Percentiles rank a stretch among this genome's conserved stretches.
phyloP scores from a whole-genome alignment of 192 early-diverging fungal species.

The Gigaspora rosea region DNA sequence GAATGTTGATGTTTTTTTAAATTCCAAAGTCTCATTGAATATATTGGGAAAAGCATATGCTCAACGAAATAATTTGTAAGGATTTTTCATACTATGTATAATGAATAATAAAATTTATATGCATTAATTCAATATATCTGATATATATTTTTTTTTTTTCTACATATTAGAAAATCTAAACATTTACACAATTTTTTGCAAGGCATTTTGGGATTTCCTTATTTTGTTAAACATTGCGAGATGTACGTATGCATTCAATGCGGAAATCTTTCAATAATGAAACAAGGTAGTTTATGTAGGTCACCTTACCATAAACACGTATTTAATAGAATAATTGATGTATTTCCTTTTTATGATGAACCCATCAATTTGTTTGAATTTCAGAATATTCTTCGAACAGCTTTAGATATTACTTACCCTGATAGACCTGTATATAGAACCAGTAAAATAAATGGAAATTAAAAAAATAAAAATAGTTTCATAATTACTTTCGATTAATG shows the following conservation, averaged over 20 bases:
- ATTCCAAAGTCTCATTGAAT: conserved; percentile 9
- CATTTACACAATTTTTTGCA: conserved; percentile 1
- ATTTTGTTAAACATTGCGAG: conserved; percentile 12
- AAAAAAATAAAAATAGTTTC: no score
- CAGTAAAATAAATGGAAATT: no score
- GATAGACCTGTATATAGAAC: conserved; percentile 8
- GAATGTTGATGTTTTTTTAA: conserved; percentile 9
- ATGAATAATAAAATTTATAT: not conserved
- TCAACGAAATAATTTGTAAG: not conserved
- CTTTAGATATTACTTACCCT: conserved; percentile 10
- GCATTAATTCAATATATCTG: not conserved
- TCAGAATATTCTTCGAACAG: not conserved
- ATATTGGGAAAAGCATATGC: not conserved
- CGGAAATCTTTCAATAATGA: not conserved
- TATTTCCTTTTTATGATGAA: conserved; percentile 13
- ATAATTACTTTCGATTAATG: no score
- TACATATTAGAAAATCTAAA: conserved; percentile 2
- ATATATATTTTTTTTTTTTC: not conserved
- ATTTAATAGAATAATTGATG: conserved; percentile 5
- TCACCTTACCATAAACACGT: not conserved
- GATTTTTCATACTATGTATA: not conserved
- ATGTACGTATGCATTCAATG: not conserved
- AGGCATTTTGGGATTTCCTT: conserved; percentile 1
- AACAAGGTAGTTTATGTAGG: conserved; percentile 10
- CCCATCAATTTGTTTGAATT: conserved; percentile 13